A percentile compares a stretch with the other conserved stretches of the same genome.
Conservation (phyloP, 352 stramenopile species). For the Phytophthora lateralis region DNA sequence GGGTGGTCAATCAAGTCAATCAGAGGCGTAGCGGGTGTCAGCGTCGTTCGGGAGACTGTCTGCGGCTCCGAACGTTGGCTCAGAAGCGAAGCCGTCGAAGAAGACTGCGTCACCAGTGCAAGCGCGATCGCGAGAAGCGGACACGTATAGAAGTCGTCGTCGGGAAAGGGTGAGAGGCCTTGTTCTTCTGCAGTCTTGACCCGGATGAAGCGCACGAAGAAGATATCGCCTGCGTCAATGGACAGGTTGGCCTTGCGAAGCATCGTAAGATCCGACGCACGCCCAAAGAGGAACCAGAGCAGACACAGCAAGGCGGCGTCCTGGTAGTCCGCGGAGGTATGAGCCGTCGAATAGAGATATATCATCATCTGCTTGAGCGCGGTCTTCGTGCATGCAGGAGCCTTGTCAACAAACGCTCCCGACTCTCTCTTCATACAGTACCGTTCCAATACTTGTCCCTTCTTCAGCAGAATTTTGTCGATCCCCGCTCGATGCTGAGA, state of each 20-base stretch:
- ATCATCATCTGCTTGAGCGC: conserved; percentile 8
- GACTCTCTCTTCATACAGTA: conserved; percentile 15
- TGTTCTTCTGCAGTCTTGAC: conserved; percentile 39
- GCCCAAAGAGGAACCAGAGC: conserved; percentile 44
- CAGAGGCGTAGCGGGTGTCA: not conserved
- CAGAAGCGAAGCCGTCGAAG: conserved; percentile 8
- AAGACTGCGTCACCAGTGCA: conserved; percentile 3
- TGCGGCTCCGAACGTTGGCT: conserved; percentile 11
- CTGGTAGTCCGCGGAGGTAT: conserved; percentile 15
- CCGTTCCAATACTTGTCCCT: conserved; percentile 16
- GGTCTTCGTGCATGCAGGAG: conserved; percentile 13
- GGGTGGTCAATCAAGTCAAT: conserved; percentile 5
- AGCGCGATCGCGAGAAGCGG: conserved; percentile 22
- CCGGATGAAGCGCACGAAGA: conserved; percentile 37
- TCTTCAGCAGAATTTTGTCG: conserved; percentile 21
- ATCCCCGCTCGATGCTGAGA: conserved; percentile 4
- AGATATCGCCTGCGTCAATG: conserved; percentile 14
- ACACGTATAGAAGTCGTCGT: conserved; percentile 25
- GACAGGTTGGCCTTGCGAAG: conserved; percentile 31
- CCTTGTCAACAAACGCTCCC: conserved; percentile 10
- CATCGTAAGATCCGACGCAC: conserved; percentile 23
- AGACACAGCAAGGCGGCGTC: conserved; percentile 23
- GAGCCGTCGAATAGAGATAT: conserved; percentile 17
- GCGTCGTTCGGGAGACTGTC: not conserved
- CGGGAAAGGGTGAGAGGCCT: conserved; percentile 33